Evolutionary conservation across 2,329 filamentous ascomycete species (phyloP), one percentile per base, ranked within the genome.

Genomic region (Scedosporium aurantiacum): DNA sequence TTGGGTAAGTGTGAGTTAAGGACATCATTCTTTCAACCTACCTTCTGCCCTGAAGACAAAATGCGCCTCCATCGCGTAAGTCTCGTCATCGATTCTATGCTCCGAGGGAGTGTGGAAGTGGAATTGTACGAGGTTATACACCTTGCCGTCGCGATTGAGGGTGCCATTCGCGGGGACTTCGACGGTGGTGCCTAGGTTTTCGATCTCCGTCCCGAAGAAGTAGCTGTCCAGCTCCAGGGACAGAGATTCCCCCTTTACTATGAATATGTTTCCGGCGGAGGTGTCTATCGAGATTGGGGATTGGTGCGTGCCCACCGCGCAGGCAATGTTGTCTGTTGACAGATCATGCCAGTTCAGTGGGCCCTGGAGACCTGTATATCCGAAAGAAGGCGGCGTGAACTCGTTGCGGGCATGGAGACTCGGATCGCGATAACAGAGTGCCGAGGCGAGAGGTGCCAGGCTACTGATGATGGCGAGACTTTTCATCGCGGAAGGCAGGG

Each of bases 101-200:
- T 86, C 83, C 52, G 79, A 80, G 0, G 83, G 82, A 0, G 80
- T 80, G 67, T 85, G 83, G 71, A 85, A 82, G 70, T 85, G 82
- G 72, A 84, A 84, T 65, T 85, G 82, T 56, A 71, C 71, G 14
- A 84, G 72, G 0, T 65, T 67, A 68, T 78, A 83, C 16, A 72
- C 67, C 16, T 69, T 69, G 32, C 72, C 73, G 1, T 66, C 71
- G 25, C 79, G 67, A 0, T 65, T 71, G 3, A 82, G 75, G 10
- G 74, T 78, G 32, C 80, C 80, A 58, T 78, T 78, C 27, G 76
- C 73, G 23, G 43, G 32, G 54, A 81, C 76, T 67, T 82, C 76
- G 43, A 83, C 73, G 0, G 79, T 82, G 28, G 75, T 77, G 45
- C 80, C 80, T 3, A 81, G 71, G 67, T 83, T 82, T 66, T 80